phyloP scores from a whole-genome alignment of 352 stramenopile genomes.

The Pythium graminicola region DNA sequence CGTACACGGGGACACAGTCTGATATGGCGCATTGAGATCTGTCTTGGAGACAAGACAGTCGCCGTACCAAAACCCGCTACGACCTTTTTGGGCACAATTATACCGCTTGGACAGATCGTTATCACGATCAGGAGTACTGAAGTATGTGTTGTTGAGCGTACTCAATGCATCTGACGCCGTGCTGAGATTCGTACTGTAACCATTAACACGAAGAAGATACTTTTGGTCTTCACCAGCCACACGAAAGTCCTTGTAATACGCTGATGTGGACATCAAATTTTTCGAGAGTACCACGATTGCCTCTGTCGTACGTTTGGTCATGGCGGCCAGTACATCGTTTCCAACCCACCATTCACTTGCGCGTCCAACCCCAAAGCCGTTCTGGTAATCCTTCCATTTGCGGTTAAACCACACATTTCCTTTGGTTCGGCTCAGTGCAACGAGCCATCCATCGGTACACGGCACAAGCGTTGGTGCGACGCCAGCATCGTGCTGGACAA shows the following conservation, averaged over 20 bases:
- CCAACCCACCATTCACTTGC: slow-evolving; percentile 56
- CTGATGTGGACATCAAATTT: slow-evolving; percentile 30
- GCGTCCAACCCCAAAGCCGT: slow-evolving; percentile 42
- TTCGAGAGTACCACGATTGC: slow-evolving; percentile 53
- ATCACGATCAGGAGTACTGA: slow-evolving; percentile 50
- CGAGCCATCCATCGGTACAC: slow-evolving; percentile 54
- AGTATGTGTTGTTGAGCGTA: slow-evolving; percentile 46
- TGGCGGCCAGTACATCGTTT: slow-evolving; percentile 33
- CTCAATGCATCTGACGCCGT: slow-evolving; percentile 38
- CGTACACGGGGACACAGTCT: slow-evolving; percentile 34
- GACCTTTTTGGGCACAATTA: slow-evolving; percentile 39
- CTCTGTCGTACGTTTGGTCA: slow-evolving; percentile 33
- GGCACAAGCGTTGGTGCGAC: slow-evolving; percentile 28
- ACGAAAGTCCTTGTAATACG: slow-evolving; percentile 40
- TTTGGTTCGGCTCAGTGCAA: slow-evolving; percentile 40
- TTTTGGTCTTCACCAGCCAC: slow-evolving; percentile 40
- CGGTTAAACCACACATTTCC: slow-evolving; percentile 49
- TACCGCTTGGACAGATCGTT: slow-evolving; percentile 40
- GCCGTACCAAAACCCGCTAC: slow-evolving; percentile 52
- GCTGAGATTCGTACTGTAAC: slow-evolving; percentile 29
- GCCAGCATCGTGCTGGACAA: slow-evolving; percentile 31
- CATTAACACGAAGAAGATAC: slow-evolving; percentile 37
- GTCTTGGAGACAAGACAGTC: slow-evolving; percentile 39
- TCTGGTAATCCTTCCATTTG: slow-evolving; percentile 53
- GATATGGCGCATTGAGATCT: slow-evolving; percentile 47